Evolutionary conservation across 116 monocot species (phyloP).

Genomic region (Posidonia oceanica): DNA sequence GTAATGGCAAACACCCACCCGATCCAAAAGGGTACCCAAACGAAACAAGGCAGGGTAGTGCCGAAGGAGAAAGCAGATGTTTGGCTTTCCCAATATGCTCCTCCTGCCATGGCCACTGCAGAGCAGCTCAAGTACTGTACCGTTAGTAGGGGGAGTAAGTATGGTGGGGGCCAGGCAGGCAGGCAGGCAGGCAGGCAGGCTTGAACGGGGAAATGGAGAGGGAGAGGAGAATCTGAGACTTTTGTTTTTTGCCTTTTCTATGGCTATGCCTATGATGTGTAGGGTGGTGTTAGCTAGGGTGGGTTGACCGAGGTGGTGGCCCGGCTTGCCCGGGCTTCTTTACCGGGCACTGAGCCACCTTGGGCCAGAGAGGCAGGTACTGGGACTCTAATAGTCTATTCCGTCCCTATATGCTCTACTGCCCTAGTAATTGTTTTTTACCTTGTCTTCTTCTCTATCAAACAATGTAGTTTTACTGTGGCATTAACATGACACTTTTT

Average conservation of each 20-base stretch:
- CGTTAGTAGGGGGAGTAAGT: neutral
- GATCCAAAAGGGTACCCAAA: neutral
- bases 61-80: conserved; percentile 4
- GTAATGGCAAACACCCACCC: neutral
- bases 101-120: neutral
- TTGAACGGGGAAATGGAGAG: neutral
- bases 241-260: too few species aligned
- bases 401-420: too few species aligned
- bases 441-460: too few species aligned
- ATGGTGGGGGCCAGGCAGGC: neutral
- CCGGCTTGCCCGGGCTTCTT: conserved; percentile 10
- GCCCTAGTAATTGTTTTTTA: too few species aligned
- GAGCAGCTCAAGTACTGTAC: neutral
- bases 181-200: too few species aligned
- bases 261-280: too few species aligned
- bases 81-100: neutral
- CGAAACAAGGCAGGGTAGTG: neutral
- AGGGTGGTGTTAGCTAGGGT: neutral
- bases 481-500: too few species aligned
- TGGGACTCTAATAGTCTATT: too few species aligned
- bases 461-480: too few species aligned
- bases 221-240: neutral
- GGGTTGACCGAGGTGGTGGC: conserved; percentile 5
- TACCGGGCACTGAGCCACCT: neutral
- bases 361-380: neutral